Conservation (phyloP, 2,329 filamentous ascomycete genomes). For the Monosporascus ibericus region DNA sequence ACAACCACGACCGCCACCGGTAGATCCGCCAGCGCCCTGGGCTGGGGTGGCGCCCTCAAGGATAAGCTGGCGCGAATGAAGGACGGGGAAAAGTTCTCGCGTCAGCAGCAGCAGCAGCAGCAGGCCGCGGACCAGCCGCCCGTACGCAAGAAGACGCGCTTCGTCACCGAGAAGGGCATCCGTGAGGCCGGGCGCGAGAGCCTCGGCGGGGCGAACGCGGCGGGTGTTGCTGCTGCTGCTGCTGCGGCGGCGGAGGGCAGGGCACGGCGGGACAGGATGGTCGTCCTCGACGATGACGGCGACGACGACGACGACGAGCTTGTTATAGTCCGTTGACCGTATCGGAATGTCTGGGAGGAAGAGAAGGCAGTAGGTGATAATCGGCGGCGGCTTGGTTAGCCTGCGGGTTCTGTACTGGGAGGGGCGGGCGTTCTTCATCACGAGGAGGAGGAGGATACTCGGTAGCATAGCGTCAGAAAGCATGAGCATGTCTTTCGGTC, state of each 20-base stretch:
- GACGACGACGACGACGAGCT: slow-evolving; percentile 37
- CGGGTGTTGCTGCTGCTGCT: neutral
- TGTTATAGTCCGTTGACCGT: slow-evolving; percentile 27
- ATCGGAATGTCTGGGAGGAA: neutral
- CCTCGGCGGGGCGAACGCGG: slow-evolving; percentile 44
- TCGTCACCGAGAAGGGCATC: slow-evolving; percentile 72
- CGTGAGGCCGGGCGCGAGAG: slow-evolving; percentile 72
- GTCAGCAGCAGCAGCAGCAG: slow-evolving; percentile 2
- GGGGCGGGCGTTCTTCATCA: no score
- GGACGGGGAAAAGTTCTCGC: slow-evolving; percentile 46
- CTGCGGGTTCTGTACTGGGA: no score
- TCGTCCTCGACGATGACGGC: slow-evolving; percentile 13
- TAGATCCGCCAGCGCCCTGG: slow-evolving; percentile 25
- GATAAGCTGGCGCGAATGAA: slow-evolving; percentile 57
- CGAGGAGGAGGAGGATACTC: no score
- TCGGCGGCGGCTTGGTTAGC: no score
- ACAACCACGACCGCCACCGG: slow-evolving; percentile 2
- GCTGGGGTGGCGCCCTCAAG: slow-evolving; percentile 51
- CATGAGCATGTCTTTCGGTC: no score
- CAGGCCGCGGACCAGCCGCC: slow-evolving; percentile 30
- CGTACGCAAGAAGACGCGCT: slow-evolving; percentile 69
- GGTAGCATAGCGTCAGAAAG: no score
- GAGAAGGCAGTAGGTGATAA: no score
- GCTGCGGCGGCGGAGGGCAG: neutral
- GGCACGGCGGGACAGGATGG: slow-evolving; percentile 6